Evolutionary conservation across 1,284 basidiomycete genomes (phyloP).

Genomic region (Cutaneotrichosporon cyanovorans): DNA sequence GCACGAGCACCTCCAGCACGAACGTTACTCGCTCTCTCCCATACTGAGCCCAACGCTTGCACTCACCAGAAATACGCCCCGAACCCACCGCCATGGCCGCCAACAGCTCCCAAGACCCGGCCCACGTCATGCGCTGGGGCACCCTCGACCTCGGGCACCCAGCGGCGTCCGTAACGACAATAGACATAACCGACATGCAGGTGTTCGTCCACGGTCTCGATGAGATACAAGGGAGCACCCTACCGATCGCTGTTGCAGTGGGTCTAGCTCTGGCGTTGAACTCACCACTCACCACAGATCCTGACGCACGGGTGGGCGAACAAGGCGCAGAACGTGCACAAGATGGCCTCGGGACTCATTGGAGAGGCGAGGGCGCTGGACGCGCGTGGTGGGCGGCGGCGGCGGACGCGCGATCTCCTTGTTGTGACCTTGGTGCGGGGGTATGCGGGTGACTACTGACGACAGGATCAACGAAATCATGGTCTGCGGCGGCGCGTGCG

Average conservation of each 20-base stretch:
- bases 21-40: too few species aligned
- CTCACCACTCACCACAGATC: slow-evolving; percentile 18
- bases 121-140: slow-evolving; percentile 23
- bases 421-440: slow-evolving; percentile 43
- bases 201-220: slow-evolving; percentile 34
- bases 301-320: slow-evolving; percentile 35
- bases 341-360: slow-evolving; percentile 32
- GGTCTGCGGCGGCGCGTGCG: slow-evolving; percentile 52
- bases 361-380: slow-evolving; percentile 18
- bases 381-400: slow-evolving; percentile 3
- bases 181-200: slow-evolving; percentile 27
- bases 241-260: slow-evolving; percentile 29
- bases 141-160: slow-evolving; percentile 21
- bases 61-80: too few species aligned
- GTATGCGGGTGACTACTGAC: too few species aligned
- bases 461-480: slow-evolving; percentile 67
- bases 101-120: slow-evolving; percentile 5
- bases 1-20: too few species aligned
- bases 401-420: slow-evolving; percentile 31
- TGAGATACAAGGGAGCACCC: slow-evolving; percentile 24
- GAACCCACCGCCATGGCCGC: too few species aligned
- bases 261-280: slow-evolving; percentile 8
- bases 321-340: slow-evolving; percentile 27
- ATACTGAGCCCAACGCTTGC: too few species aligned
- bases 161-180: slow-evolving; percentile 1